Evolutionary conservation across 2,329 filamentous ascomycete species (phyloP).

Genomic region (Phyllosticta capitalensis): DNA sequence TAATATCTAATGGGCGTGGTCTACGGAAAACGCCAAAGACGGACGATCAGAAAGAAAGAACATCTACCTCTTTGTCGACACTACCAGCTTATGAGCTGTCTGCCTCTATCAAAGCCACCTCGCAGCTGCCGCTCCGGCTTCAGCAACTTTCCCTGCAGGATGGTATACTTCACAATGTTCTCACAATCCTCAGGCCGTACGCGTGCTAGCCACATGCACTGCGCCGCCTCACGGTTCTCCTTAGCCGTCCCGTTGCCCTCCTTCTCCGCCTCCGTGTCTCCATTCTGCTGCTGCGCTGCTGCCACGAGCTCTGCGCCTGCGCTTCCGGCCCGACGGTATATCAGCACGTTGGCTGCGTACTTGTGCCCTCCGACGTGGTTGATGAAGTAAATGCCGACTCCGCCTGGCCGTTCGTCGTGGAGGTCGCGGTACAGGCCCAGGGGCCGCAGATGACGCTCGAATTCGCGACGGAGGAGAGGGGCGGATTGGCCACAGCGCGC

Average conservation of each 20-base stretch:
- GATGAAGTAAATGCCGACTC: slow-evolving; percentile 93
- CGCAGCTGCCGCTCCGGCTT: slow-evolving; percentile 79
- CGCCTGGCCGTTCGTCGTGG: slow-evolving; percentile 79
- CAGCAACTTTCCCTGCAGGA: slow-evolving; percentile 87
- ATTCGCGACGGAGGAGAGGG: slow-evolving; percentile 75
- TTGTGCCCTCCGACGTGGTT: slow-evolving; percentile 95
- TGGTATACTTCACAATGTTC: slow-evolving; percentile 79
- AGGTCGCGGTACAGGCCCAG: slow-evolving; percentile 78
- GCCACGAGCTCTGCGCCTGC: slow-evolving; percentile 15
- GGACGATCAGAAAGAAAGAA: background rate
- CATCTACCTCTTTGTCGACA: background rate
- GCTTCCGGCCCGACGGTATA: slow-evolving; percentile 58
- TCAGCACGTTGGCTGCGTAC: slow-evolving; percentile 87
- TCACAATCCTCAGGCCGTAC: slow-evolving; percentile 84
- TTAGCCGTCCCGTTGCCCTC: slow-evolving; percentile 17
- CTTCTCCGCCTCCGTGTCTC: slow-evolving; percentile 28
- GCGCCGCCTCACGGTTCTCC: slow-evolving; percentile 48
- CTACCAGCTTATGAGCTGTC: slow-evolving; percentile 79
- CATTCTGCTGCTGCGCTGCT: slow-evolving; percentile 27
- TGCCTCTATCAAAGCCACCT: slow-evolving; percentile 80
- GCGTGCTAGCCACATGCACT: slow-evolving; percentile 88
- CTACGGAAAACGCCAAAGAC: background rate
- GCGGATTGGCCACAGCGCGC: slow-evolving; percentile 91
- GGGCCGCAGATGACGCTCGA: slow-evolving; percentile 79
- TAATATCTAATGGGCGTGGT: background rate